Conservation (phyloP, 116 monocot genomes). For the Papilionanthe hybrid region DNA sequence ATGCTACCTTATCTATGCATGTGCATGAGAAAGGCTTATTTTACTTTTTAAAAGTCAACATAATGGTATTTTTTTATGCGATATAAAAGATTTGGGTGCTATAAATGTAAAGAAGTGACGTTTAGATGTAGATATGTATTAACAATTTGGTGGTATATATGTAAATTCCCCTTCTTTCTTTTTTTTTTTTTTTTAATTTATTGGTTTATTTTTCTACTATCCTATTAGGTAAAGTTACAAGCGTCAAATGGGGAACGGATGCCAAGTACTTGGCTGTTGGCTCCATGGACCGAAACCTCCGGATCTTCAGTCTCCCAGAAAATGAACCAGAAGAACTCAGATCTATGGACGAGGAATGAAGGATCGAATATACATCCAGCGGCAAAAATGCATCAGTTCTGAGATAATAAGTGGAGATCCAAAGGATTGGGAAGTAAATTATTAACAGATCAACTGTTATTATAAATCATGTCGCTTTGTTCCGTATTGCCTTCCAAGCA, state of each 20-base stretch:
- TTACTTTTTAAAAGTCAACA: too few relatives aligned
- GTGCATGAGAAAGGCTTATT: too few relatives aligned
- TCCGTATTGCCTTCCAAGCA: not conserved
- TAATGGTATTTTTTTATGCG: too few relatives aligned
- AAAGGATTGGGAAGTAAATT: not conserved
- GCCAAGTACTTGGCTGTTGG: conserved; percentile 82
- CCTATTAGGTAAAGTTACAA: conserved; percentile 63
- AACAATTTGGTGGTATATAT: too few relatives aligned
- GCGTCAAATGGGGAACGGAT: conserved; percentile 77
- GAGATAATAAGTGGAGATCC: not conserved
- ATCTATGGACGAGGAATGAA: not conserved
- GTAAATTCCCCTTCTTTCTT: not conserved
- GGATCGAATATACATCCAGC: not conserved
- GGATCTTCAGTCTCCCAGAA: conserved; percentile 70
- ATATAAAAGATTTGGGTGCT: too few relatives aligned
- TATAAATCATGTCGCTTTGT: not conserved
- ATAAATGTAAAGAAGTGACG: too few relatives aligned
- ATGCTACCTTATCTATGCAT: too few relatives aligned
- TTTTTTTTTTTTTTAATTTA: not conserved
- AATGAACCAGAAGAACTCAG: conserved; percentile 34
- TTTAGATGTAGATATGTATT: too few relatives aligned
- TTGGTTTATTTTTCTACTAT: not conserved
- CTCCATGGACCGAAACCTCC: conserved; percentile 88
- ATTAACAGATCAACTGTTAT: not conserved
- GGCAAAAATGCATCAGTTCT: not conserved